Base-by-base conservation (phyloP, 306 rosid genomes). In the Notholithocarpus densiflorus region DNA sequence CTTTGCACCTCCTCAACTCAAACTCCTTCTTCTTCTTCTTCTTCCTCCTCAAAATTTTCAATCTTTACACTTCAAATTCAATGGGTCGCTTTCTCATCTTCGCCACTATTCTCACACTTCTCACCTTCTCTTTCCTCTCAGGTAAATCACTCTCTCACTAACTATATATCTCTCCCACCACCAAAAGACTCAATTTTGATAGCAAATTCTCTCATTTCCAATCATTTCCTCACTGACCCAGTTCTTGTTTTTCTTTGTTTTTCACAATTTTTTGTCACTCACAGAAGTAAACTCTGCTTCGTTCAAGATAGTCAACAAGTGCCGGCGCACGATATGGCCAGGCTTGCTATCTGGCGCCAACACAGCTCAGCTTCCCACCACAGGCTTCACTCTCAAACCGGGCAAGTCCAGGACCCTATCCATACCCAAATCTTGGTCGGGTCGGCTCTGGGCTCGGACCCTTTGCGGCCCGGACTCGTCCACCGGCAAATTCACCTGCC, bases 401-500 rank as follows among this genome's bases (percentile, higher is more conserved):
- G 97, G 94, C 68, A 77, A 88, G 59, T 90, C 94, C 18, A 85
- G 64, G 79, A 91, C 86, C 68, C 1, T 94, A 2, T 31, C 69
- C 26, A 20, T 88, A 54, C 98, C 98, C 2, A 89, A 86, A 52
- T 62, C 89, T 15, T 94, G 98, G 98, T 94, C 98, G 43, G 98
- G 98, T 78, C 91, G 98, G 81, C 53, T 94, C 68, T 94, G 98
- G 98, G 98, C 86, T 2, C 88, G 98, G 74, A 86, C 97, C 5
- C 92, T 89, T 29, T 94, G 98, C 79, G 83, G 84, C 34, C 74
- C 14, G 4, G 90, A 82, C 79, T 61, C 45, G 3, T 40, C 93
- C 2, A 79, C 73, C 20, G 89, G 92, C 2, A 90, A 88, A 31
- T 90, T 94, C 86, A 74, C 93, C 3, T 94, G 98, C 81, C 24